phyloP scores from a whole-genome alignment of 2,329 filamentous ascomycete species.

The Zarea fungicola region DNA sequence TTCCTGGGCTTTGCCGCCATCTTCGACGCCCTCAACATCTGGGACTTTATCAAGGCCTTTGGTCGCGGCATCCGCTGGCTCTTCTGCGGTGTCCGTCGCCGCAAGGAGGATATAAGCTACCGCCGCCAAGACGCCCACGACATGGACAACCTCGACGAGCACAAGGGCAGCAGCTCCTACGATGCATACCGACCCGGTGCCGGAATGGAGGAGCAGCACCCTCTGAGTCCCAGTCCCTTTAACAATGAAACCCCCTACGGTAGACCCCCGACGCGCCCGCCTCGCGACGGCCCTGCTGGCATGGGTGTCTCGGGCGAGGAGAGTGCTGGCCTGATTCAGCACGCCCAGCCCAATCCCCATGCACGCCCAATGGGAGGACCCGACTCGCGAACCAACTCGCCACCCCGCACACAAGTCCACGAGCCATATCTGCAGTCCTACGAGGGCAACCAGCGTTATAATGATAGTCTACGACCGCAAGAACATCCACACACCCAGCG shows the following conservation, averaged over 20 bases:
- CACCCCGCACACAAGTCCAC: slow-evolving; percentile 5
- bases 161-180: slow-evolving; percentile 19
- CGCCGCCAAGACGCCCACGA: slow-evolving; percentile 32
- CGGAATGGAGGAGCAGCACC: slow-evolving; percentile 28
- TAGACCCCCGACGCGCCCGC: slow-evolving; percentile 23
- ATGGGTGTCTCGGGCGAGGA: slow-evolving; percentile 28
- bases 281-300: slow-evolving; percentile 15
- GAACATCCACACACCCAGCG: slow-evolving; percentile 5
- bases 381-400: not conserved
- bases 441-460: not conserved
- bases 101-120: slow-evolving; percentile 50
- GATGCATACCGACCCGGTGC: slow-evolving; percentile 21
- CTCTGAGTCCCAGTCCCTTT: slow-evolving; percentile 30
- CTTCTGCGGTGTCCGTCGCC: slow-evolving; percentile 63
- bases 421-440: slow-evolving; percentile 10
- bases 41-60: slow-evolving; percentile 77
- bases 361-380: not conserved
- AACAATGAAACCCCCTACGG: slow-evolving; percentile 35
- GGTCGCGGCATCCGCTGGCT: slow-evolving; percentile 76
- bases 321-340: slow-evolving; percentile 38
- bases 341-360: slow-evolving; percentile 27
- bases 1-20: slow-evolving; percentile 61
- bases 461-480: not conserved
- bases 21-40: slow-evolving; percentile 68
- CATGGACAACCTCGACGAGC: slow-evolving; percentile 33